Evolutionary conservation across 1,284 basidiomycete species (phyloP).

Genomic region (Volvariella volvacea): DNA sequence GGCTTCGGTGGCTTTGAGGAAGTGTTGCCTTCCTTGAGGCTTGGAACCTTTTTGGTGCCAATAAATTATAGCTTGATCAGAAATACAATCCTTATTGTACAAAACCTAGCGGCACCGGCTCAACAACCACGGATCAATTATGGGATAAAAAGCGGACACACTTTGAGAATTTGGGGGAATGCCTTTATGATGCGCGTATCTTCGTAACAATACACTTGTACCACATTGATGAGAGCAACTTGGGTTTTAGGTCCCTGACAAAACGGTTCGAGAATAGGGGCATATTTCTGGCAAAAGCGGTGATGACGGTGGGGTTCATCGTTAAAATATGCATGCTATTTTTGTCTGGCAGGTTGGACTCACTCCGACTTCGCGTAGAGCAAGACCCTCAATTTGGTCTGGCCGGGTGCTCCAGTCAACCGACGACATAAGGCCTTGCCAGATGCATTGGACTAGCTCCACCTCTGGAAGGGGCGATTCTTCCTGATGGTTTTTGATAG

Average conservation of each 20-base stretch:
- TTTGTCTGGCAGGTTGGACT: too few species aligned
- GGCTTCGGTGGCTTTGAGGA: slow-evolving; percentile 82
- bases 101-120: slow-evolving; percentile 50
- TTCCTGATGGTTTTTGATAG: slow-evolving; percentile 65
- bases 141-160: slow-evolving; percentile 16
- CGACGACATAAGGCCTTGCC: slow-evolving; percentile 83
- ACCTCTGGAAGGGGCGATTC: slow-evolving; percentile 70
- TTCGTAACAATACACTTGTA: slow-evolving; percentile 93
- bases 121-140: background rate
- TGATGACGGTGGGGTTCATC: background rate
- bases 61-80: slow-evolving; percentile 94
- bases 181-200: slow-evolving; percentile 91
- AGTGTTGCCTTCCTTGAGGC: slow-evolving; percentile 90
- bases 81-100: slow-evolving; percentile 93
- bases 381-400: slow-evolving; percentile 85
- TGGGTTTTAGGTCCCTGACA: slow-evolving; percentile 82
- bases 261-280: slow-evolving; percentile 85
- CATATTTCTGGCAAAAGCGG: slow-evolving; percentile 53
- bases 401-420: slow-evolving; percentile 85
- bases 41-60: slow-evolving; percentile 97
- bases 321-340: too few species aligned
- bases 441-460: slow-evolving; percentile 85
- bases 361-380: slow-evolving; percentile 79
- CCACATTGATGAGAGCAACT: slow-evolving; percentile 87
- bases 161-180: slow-evolving; percentile 92